A percentile compares a stretch with the other conserved stretches of the same genome.
These are phyloP conservation scores for Candida sojae DNA, from an alignment of 1,139 yeast species.

Conservation along the genomic window DNA sequence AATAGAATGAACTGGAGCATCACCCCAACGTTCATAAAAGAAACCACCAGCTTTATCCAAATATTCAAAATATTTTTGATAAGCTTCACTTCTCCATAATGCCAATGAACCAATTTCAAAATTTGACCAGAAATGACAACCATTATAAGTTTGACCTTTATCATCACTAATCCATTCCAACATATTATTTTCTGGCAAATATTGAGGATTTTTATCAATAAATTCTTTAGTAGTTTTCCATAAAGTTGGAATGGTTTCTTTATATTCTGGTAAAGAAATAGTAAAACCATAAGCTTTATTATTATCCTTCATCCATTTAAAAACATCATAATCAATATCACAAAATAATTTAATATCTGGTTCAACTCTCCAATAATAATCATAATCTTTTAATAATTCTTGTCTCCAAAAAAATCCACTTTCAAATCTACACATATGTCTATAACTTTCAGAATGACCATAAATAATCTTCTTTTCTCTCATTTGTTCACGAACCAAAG, in stretches of 20 bases:
- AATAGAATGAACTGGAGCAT: constrained; percentile 87
- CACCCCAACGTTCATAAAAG: constrained; percentile 93
- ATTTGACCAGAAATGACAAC: constrained; percentile 89
- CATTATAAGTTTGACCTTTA: constrained; percentile 66
- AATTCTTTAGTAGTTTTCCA: constrained; percentile 79
- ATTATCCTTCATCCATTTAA: constrained; percentile 77
- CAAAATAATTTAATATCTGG: constrained; percentile 79
- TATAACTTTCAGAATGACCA: constrained; percentile 61
- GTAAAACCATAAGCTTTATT: constrained; percentile 77
- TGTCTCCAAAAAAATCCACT: constrained; percentile 89
- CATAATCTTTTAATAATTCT: constrained; percentile 67
- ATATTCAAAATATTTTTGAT: constrained; percentile 64
- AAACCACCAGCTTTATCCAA: constrained; percentile 84
- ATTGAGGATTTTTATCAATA: constrained; percentile 63
- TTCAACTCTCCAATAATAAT: constrained; percentile 94
- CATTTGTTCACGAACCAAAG: constrained; percentile 52
- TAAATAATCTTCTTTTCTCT: constrained; percentile 55
- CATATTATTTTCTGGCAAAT: constrained; percentile 64
- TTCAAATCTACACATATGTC: constrained; percentile 92
- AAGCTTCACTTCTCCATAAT: constrained; percentile 74
- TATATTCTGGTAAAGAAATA: constrained; percentile 80
- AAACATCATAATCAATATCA: constrained; percentile 80
- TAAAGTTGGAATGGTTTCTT: constrained; percentile 74
- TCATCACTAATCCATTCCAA: constrained; percentile 74
- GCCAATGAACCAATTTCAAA: constrained; percentile 77